Base-by-base conservation (phyloP, 805 yeast species). In the Wickerhamomyces bovis region DNA sequence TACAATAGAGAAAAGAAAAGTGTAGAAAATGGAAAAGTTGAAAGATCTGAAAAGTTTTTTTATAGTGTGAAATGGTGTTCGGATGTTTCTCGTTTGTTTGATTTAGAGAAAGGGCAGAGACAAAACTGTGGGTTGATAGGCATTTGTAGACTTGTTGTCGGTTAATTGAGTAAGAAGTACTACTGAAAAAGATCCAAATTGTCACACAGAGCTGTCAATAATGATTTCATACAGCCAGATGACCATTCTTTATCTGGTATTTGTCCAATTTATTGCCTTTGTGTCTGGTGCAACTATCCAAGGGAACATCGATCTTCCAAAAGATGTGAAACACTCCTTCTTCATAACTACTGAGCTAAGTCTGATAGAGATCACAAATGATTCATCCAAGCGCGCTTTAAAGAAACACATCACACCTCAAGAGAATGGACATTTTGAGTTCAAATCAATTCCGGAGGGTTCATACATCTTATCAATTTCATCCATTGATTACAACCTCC, bases 401-500 rank as follows among this genome's bases (percentile, higher is more conserved):
- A 43, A 42, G 20, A 51, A 42, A 26, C 35, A 28, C 2, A 50
- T 52, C 3, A 46, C 39, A 26, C 43, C 56, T 3, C 43, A 50
- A 10, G 6, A 28, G 2, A 46, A 49, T 21, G 61, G 60, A 1
- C 18, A 31, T 0, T 60, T 60, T 36, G 28, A 43, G 18, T 36
- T 60, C 35, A 25, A 28, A 2, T 23, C 47, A 16, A 31, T 60
- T 22, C 45, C 52, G 2, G 23, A 42, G 9, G 64, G 64, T 1
- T 33, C 52, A 5, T 59, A 56, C 22, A 7, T 56, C 3, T 38
- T 59, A 13, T 42, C 54, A 2, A 42, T 52, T 6, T 33, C 44
- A 2, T 58, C 62, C 2, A 44, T 51, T 8, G 52, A 52, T 10
- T 57, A 49, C 48, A 58, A 59, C 42, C 43, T 57, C 6, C 44